These are phyloP conservation scores for Bisporella sp. DNA, from an alignment of 2,329 filamentous ascomycete genomes.

Conservation along the genomic window DNA sequence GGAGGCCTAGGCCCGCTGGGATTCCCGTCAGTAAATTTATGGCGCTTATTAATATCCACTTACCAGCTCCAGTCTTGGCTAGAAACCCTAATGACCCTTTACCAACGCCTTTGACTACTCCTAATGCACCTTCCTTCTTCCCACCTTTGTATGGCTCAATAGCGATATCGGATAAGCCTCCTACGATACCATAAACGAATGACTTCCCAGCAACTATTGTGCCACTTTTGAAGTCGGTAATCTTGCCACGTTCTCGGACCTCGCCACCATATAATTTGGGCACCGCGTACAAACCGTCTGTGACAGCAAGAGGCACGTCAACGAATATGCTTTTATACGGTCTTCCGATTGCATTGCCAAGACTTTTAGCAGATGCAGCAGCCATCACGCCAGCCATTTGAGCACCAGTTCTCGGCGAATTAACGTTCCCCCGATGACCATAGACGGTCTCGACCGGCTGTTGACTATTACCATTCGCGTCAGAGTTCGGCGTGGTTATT, in stretches of 20 bases:
- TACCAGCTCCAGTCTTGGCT: constrained; percentile 10
- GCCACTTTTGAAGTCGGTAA: constrained; percentile 68
- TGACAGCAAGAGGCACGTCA: constrained; percentile 40
- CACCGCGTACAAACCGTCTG: constrained; percentile 46
- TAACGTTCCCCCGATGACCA: background rate
- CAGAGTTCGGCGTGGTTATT: background rate
- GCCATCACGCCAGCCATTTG: constrained; percentile 21
- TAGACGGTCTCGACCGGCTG: background rate
- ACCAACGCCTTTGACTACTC: constrained; percentile 8
- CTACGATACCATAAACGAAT: constrained; percentile 6
- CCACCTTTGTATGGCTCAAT: constrained; percentile 12
- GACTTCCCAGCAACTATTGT: constrained; percentile 63
- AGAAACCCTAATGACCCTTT: constrained; percentile 11
- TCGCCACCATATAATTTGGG: constrained; percentile 59
- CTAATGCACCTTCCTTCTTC: constrained; percentile 11
- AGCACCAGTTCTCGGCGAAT: background rate
- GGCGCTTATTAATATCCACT: background rate
- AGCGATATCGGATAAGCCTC: constrained; percentile 8
- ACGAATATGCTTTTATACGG: constrained; percentile 33
- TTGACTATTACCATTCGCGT: background rate
- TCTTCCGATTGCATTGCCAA: constrained; percentile 17
- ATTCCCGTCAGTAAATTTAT: too few relatives aligned
- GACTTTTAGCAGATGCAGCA: background rate
- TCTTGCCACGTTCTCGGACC: constrained; percentile 72
- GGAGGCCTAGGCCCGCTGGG: too few relatives aligned